Evolutionary conservation across 1,284 basidiomycete species (phyloP).

Genomic region (Pascua guehoae): DNA sequence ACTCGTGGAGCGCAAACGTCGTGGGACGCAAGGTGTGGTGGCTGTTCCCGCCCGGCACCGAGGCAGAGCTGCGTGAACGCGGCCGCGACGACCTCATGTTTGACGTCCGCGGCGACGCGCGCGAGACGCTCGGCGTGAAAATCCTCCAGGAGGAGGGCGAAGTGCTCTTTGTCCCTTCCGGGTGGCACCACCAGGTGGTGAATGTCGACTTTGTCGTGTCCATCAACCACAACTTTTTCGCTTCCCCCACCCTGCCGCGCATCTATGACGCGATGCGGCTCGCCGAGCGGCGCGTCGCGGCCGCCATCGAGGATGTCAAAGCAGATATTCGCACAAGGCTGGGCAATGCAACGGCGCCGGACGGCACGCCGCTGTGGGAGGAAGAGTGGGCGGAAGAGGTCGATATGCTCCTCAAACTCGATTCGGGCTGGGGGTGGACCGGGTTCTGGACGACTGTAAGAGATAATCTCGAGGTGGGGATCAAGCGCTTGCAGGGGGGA

Average conservation of each 20-base stretch:
- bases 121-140: slow-evolving; percentile 34
- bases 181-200: slow-evolving; percentile 51
- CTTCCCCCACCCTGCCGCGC: slow-evolving; percentile 51
- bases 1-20: slow-evolving; percentile 59
- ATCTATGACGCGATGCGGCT: slow-evolving; percentile 50
- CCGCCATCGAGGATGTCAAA: slow-evolving; percentile 52
- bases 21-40: slow-evolving; percentile 57
- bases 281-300: slow-evolving; percentile 48
- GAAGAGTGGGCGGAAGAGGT: slow-evolving; percentile 52
- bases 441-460: slow-evolving; percentile 44
- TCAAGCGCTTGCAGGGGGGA: no score
- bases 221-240: slow-evolving; percentile 57
- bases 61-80: slow-evolving; percentile 31
- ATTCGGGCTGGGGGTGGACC: slow-evolving; percentile 53
- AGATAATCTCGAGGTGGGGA: slow-evolving; percentile 36
- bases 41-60: slow-evolving; percentile 52
- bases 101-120: slow-evolving; percentile 38
- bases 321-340: slow-evolving; percentile 10
- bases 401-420: slow-evolving; percentile 49
- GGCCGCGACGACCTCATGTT: slow-evolving; percentile 32
- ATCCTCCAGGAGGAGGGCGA: slow-evolving; percentile 46
- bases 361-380: slow-evolving; percentile 40
- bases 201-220: slow-evolving; percentile 49
- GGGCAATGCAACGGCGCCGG: background rate
- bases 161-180: slow-evolving; percentile 53